Conservation (phyloP, 2,329 filamentous ascomycete genomes). For the Fusarium oxysporum region DNA sequence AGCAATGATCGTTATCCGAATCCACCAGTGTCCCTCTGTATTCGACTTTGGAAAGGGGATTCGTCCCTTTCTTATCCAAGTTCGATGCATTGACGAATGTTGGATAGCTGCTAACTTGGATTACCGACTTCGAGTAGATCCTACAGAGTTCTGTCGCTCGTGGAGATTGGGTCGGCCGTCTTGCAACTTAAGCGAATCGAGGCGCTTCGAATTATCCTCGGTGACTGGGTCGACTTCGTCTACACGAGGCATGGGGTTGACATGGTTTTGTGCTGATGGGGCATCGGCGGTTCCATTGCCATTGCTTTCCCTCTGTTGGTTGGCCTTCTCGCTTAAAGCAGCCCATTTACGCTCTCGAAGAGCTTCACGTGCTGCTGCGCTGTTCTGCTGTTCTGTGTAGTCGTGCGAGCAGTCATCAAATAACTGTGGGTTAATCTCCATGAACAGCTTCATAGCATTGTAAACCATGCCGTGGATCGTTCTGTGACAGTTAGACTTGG, state of each 20-base stretch:
- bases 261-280: constrained; percentile 52
- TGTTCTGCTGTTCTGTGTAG: constrained; percentile 96
- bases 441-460: constrained; percentile 99
- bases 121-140: constrained; percentile 65
- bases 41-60: constrained; percentile 10
- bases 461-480: constrained; percentile 99
- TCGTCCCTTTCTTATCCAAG: constrained; percentile 25
- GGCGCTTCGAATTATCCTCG: constrained; percentile 85
- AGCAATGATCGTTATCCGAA: constrained; percentile 29
- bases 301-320: constrained; percentile 67
- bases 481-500: constrained; percentile 59
- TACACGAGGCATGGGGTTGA: constrained; percentile 60
- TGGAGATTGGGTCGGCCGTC: constrained; percentile 72
- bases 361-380: constrained; percentile 84
- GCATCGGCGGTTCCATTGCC: constrained; percentile 47
- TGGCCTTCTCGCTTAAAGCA: constrained; percentile 82
- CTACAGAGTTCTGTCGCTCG: constrained; percentile 70
- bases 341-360: constrained; percentile 91
- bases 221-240: constrained; percentile 84
- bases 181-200: constrained; percentile 91
- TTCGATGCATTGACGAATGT: constrained; percentile 7
- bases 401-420: constrained; percentile 99
- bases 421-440: constrained; percentile 98
- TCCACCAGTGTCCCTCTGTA: constrained; percentile 8
- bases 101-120: constrained; percentile 39